These are phyloP conservation scores for Limonium bicolor DNA, from an alignment of 148 eudicot species.

Conservation along the genomic window DNA sequence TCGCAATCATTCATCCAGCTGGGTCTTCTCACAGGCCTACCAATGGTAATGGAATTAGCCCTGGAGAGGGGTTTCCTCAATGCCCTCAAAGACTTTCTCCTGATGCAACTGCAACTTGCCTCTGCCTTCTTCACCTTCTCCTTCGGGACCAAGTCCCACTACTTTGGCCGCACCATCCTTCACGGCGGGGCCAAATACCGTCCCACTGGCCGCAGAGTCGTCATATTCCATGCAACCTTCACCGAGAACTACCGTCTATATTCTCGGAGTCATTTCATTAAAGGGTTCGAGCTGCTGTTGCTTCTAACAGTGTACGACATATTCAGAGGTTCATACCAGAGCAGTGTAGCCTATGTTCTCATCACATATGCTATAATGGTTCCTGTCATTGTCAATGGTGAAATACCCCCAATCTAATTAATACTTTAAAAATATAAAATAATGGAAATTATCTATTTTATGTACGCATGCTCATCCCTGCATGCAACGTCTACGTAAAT, in stretches of 20 bases:
- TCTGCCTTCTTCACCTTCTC: slow-evolving; percentile 7
- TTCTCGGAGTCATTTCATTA: slow-evolving; percentile 9
- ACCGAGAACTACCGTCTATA: slow-evolving; percentile 9
- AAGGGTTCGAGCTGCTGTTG: slow-evolving; percentile 6
- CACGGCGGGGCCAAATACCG: slow-evolving; percentile 10
- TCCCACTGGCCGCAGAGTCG: slow-evolving; percentile 6
- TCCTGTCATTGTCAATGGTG: no score
- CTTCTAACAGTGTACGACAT: slow-evolving; percentile 3
- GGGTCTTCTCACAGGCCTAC: slow-evolving; percentile 8
- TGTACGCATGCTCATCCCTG: no score
- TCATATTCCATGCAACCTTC: slow-evolving; percentile 5
- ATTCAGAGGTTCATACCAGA: slow-evolving; percentile 1
- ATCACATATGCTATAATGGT: no score
- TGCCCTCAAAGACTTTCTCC: slow-evolving; percentile 6
- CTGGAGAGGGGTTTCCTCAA: slow-evolving; percentile 8
- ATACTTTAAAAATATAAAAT: no score
- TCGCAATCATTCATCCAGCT: slow-evolving; percentile 7
- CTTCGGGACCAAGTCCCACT: slow-evolving; percentile 8
- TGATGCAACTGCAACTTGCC: slow-evolving; percentile 7
- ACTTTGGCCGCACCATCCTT: slow-evolving; percentile 8
- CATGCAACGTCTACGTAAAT: no score
- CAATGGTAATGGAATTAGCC: slow-evolving; percentile 5
- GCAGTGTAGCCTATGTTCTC: slow-evolving; percentile 2
- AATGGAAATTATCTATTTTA: no score
- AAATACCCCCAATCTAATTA: no score